Evolutionary conservation across 768 basidiomycete genomes (phyloP).

Genomic region (Mrakia blollopis): DNA sequence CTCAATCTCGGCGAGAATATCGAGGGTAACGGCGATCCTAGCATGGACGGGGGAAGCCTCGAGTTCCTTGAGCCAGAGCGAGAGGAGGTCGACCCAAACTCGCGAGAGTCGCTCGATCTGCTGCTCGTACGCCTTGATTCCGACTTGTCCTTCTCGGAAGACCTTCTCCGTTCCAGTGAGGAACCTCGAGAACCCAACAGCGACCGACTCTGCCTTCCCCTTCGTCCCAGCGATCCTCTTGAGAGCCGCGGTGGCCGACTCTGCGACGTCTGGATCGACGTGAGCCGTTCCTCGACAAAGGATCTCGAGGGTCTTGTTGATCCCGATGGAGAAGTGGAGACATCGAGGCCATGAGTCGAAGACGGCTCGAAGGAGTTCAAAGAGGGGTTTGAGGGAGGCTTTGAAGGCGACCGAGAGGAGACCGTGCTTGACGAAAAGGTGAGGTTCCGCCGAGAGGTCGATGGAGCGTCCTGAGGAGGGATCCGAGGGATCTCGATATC

Average conservation of each 20-base stretch:
- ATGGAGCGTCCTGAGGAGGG: neutral
- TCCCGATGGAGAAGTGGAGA: constrained; percentile 50
- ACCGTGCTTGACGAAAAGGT: constrained; percentile 18
- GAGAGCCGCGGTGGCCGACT: constrained; percentile 63
- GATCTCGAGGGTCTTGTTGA: constrained; percentile 67
- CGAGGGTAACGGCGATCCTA: constrained; percentile 4
- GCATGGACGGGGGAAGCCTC: neutral
- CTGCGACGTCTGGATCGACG: constrained; percentile 67
- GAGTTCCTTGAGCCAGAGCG: constrained; percentile 57
- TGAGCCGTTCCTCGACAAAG: constrained; percentile 77
- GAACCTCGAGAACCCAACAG: constrained; percentile 63
- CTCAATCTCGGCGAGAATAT: constrained; percentile 28
- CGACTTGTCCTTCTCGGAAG: constrained; percentile 57
- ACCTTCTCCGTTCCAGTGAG: constrained; percentile 67
- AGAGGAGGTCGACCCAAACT: constrained; percentile 69
- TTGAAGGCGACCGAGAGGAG: constrained; percentile 66
- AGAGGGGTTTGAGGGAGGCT: constrained; percentile 55
- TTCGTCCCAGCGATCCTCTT: constrained; percentile 59
- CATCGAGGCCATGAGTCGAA: constrained; percentile 80
- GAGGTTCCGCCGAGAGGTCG: constrained; percentile 40
- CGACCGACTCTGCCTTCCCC: constrained; percentile 52
- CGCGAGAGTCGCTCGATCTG: constrained; percentile 64
- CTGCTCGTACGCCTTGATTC: constrained; percentile 49
- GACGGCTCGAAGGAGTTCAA: constrained; percentile 67
- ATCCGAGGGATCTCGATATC: neutral